Evolutionary conservation across 2,329 filamentous ascomycete species (phyloP), one percentile per base, ranked within the genome.

Genomic region (Aspergillus ustus): DNA sequence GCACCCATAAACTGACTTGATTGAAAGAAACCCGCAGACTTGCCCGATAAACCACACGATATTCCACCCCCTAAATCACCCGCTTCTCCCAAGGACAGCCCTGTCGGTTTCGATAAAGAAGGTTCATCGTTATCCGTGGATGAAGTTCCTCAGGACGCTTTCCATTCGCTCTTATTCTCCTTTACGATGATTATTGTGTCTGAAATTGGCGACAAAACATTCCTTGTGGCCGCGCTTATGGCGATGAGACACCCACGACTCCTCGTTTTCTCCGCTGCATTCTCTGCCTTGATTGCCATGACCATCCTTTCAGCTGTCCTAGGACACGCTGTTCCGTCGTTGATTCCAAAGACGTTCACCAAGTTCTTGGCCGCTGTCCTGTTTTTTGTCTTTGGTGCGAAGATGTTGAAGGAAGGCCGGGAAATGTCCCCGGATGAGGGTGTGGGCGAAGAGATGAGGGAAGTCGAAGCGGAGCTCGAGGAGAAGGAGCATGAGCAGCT

Each of bases 121-220:
- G 69, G 75, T 22, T 70, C 77, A 28, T 73, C 77, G 40, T 70
- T 77, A 29, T 67, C 63, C n/a, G 52, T 60, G 25, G 60, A 55
- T 66, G 73, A 79, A 11, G 71, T 77, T 19, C 74, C 75, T 8
- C 67, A 69, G 45, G 92, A 93, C 62, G 90, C 71, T 11, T 82
- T 89, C 71, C 94, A 99, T 77, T 98, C 95, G 4, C 96, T 95
- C 72, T 73, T 96, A 13, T 88, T 98, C 34, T 96, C 95, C 17
- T 88, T 97, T 63, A 94, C 93, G 61, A 99, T 98, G 95, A 99
- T 99, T 71, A 82, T 98, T 65, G 90, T 98, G 70, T 97, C 94
- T 51, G 95, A 99, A 77, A 88, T 99, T 70, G 95, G 95, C 66
- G 95, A 99, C 85, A 99, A 99, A 81, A 99, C 95, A 0, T 99